phyloP scores from a whole-genome alignment of 352 stramenopile species.

The Aphanomyces euteiches region DNA sequence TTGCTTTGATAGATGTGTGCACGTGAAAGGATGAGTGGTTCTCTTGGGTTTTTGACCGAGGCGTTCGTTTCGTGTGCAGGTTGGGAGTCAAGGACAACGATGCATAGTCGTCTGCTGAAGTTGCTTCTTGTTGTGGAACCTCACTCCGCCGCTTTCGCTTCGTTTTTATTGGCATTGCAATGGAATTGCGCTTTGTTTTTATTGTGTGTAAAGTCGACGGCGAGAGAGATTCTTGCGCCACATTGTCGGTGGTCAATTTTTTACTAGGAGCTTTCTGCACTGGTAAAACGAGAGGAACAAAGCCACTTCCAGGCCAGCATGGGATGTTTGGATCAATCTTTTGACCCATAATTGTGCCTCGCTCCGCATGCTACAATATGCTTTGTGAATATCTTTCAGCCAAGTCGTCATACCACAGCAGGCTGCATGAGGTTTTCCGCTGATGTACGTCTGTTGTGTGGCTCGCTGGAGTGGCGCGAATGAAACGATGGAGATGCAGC shows the following conservation, averaged over 20 bases:
- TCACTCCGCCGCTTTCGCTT: background rate
- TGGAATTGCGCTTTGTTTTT: background rate
- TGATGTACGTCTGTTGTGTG: background rate
- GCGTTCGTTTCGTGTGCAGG: conserved; percentile 9
- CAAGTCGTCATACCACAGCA: background rate
- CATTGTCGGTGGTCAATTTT: background rate
- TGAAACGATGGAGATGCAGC: conserved; percentile 6
- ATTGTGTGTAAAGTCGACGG: background rate
- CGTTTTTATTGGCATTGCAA: background rate
- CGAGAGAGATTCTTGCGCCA: background rate
- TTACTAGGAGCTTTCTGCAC: conserved; percentile 1
- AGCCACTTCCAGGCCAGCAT: conserved; percentile 23
- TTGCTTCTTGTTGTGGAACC: background rate
- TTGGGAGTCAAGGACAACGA: background rate
- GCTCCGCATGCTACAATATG: conserved; percentile 2
- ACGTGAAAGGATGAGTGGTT: background rate
- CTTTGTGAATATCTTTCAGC: no score
- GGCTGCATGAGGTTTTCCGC: conserved; percentile 1
- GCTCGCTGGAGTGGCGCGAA: background rate
- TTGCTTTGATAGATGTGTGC: conserved; percentile 3
- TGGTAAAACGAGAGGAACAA: conserved; percentile 24
- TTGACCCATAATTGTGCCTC: conserved; percentile 11
- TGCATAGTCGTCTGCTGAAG: background rate
- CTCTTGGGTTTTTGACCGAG: background rate
- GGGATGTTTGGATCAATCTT: conserved; percentile 20